Evolutionary conservation across 345 rosid species (phyloP), one percentile per base, ranked within the genome.

Genomic region (Acer campestre): DNA sequence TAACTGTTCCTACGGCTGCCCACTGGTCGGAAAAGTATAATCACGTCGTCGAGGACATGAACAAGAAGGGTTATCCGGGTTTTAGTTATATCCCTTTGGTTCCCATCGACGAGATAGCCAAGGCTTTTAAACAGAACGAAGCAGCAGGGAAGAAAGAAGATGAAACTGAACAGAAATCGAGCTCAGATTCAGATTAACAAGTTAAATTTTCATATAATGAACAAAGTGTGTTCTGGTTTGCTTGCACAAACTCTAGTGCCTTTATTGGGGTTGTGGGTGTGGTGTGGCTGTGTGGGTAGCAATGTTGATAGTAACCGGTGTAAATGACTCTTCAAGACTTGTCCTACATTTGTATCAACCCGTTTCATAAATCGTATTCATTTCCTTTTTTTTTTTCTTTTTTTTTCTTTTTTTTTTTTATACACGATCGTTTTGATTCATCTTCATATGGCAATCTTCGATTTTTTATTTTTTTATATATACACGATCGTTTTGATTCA

Each of bases 61-160:
- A 70, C 27, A 81, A 61, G 79, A 93, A 84, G 86, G 99, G 98
- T n/a, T 87, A 89, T 71, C 53, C 86, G 7, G 67, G 86, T 18
- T 75, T 91, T 17, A 77, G 88, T 6, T 87, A 84, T 79, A 71
- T 95, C 40, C 98, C 99, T 0, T 68, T 87, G 76, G 85, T 95
- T 23, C 98, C 99, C 6, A 61, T 91, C 17, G 98, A 88, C 69
- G 95, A 90, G 69, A 82, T 93, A 12, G 78, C 84, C 1, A 82
- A 87, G 82, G 87, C 90, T 44, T 90, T 85, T 77, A 78, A 90
- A 80, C 85, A 85, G 40, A 85, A 78, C 8, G 76, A 78, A 58
- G 85, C 86, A 62, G 84, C 87, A 0, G 77, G 49, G 29, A 82
- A 89, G 81, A 83, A 81, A 78, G 85, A 20, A 48, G 84, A 83